phyloP scores from a whole-genome alignment of 345 rosid genomes.

The Lagerstroemia speciosa region DNA sequence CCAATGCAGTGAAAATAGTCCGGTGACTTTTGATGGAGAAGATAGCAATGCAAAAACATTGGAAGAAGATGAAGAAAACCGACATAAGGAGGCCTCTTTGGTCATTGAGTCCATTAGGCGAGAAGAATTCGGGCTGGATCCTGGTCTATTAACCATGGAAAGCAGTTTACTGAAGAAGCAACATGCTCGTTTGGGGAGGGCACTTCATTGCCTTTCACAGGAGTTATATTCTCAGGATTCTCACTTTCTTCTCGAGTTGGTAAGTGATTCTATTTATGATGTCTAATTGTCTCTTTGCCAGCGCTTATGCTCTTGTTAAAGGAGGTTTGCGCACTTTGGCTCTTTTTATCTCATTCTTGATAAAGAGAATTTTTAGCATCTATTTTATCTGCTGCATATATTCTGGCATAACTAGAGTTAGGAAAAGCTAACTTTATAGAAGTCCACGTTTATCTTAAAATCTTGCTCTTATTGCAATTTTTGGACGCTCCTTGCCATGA shows the following conservation, averaged over 20 bases:
- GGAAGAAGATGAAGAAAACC: constrained; percentile 19
- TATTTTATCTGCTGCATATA: neutral
- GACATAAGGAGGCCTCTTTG: constrained; percentile 32
- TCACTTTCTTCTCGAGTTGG: constrained; percentile 95
- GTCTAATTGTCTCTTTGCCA: neutral
- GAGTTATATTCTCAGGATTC: constrained; percentile 97
- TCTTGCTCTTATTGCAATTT: neutral
- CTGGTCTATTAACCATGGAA: constrained; percentile 53
- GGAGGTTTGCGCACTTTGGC: too few relatives aligned
- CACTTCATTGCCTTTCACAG: constrained; percentile 91
- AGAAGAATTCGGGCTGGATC: constrained; percentile 80
- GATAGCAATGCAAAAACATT: constrained; percentile 17
- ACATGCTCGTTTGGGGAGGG: constrained; percentile 96
- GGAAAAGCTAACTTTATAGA: too few relatives aligned
- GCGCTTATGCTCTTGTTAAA: neutral
- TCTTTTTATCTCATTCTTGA: too few relatives aligned
- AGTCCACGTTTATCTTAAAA: neutral
- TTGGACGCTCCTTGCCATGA: neutral
- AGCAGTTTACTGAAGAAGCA: constrained; percentile 73
- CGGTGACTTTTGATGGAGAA: constrained; percentile 16
- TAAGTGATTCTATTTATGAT: constrained; percentile 21
- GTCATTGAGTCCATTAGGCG: constrained; percentile 69
- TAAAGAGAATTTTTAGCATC: too few relatives aligned
- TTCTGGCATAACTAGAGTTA: neutral
- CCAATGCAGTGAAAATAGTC: constrained; percentile 24